Conservation (phyloP, 2,329 filamentous ascomycete species). For the Arthrobotrys iridis region DNA sequence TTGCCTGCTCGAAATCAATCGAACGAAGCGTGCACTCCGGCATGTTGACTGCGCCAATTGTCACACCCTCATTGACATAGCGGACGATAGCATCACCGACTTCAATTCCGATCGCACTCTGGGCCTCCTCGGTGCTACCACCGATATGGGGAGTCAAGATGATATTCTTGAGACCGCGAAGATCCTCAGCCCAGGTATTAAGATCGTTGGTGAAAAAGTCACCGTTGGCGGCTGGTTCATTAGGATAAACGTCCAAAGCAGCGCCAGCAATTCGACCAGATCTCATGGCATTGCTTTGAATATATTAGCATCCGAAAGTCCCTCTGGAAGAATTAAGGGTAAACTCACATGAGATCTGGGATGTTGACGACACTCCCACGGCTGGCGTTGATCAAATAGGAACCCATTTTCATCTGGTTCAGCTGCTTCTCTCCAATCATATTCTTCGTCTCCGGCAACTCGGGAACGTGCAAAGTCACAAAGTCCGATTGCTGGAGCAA, state of each 20-base stretch:
- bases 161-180: constrained; percentile 86
- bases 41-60: constrained; percentile 88
- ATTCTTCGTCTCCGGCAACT: constrained; percentile 89
- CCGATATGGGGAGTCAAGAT: constrained; percentile 97
- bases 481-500: constrained; percentile 87
- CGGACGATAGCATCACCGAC: constrained; percentile 86
- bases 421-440: constrained; percentile 86
- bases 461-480: constrained; percentile 92
- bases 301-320: neutral
- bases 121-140: constrained; percentile 96
- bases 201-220: constrained; percentile 89
- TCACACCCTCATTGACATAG: constrained; percentile 95
- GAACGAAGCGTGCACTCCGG: constrained; percentile 92
- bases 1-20: constrained; percentile 86
- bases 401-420: constrained; percentile 87
- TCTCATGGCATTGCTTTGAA: constrained; percentile 74
- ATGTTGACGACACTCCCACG: constrained; percentile 95
- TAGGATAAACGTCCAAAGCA: constrained; percentile 94
- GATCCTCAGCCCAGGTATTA: constrained; percentile 85
- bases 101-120: constrained; percentile 93
- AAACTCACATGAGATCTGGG: constrained; percentile 75
- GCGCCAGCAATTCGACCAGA: constrained; percentile 88
- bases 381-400: constrained; percentile 95
- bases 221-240: constrained; percentile 92
- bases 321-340: neutral